phyloP scores from a whole-genome alignment of 345 rosid species.

The Melaleuca quinquenervia region DNA sequence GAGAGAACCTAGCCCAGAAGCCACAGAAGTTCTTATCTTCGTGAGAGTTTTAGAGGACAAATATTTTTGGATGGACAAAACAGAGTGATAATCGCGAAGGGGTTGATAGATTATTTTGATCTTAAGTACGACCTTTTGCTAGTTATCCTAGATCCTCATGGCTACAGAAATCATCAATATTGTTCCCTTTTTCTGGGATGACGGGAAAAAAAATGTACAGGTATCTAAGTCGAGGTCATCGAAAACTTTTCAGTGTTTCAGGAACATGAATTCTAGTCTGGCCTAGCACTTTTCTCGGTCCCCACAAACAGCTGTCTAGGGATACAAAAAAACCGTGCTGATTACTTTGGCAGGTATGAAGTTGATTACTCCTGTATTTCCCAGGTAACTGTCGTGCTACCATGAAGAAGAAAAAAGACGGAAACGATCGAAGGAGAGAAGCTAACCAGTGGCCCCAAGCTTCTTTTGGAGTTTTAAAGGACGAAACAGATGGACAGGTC shows the following conservation, averaged over 20 bases:
- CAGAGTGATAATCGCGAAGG: too few species aligned
- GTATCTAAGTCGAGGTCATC: not conserved
- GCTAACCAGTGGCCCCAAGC: not conserved
- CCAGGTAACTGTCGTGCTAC: not conserved
- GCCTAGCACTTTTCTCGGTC: not conserved
- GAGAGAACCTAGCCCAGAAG: too few species aligned
- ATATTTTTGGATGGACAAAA: too few species aligned
- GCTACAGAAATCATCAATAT: not conserved
- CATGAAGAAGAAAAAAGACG: not conserved
- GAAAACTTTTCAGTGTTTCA: too few species aligned
- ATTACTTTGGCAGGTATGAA: too few species aligned
- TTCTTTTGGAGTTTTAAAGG: too few species aligned
- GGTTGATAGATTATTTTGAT: too few species aligned
- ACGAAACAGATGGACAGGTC: not conserved
- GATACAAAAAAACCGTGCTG: not conserved
- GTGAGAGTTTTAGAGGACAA: too few species aligned
- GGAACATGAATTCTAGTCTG: not conserved
- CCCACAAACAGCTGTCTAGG: not conserved
- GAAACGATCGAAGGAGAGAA: not conserved
- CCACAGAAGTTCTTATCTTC: too few species aligned
- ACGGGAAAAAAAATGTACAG: too few species aligned
- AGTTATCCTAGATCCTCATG: not conserved
- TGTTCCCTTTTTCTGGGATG: not conserved
- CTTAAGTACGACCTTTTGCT: too few species aligned
- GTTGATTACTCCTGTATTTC: not conserved